phyloP scores from a whole-genome alignment of 1,284 basidiomycete genomes.

The Schizophyllum amplum region DNA sequence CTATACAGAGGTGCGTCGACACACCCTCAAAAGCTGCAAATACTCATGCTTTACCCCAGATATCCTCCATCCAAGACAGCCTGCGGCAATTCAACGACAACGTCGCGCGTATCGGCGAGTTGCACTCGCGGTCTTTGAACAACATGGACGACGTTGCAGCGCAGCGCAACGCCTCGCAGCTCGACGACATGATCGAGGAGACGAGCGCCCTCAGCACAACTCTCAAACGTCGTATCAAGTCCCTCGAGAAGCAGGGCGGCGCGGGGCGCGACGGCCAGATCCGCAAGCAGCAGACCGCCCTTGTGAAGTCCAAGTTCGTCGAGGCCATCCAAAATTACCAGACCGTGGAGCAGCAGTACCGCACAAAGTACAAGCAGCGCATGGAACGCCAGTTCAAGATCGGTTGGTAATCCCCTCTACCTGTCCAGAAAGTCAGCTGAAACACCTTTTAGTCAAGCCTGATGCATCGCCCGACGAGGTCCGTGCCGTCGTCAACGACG shows the following conservation, averaged over 20 bases:
- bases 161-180: constrained; percentile 52
- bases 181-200: constrained; percentile 71
- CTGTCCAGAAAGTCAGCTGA: constrained; percentile 2
- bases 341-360: constrained; percentile 87
- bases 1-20: constrained; percentile 57
- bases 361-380: constrained; percentile 89
- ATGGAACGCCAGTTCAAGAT: constrained; percentile 97
- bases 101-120: constrained; percentile 57
- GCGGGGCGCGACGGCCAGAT: constrained; percentile 73
- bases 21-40: background rate
- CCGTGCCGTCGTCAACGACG: constrained; percentile 79
- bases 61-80: constrained; percentile 67
- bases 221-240: constrained; percentile 75
- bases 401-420: constrained; percentile 35
- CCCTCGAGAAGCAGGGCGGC: constrained; percentile 65
- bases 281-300: constrained; percentile 75
- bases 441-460: constrained; percentile 66
- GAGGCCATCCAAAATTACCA: constrained; percentile 86
- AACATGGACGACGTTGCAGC: constrained; percentile 67
- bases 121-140: constrained; percentile 71
- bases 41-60: constrained; percentile 29
- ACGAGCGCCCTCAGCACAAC: constrained; percentile 69
- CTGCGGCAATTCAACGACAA: constrained; percentile 66
- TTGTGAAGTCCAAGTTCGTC: constrained; percentile 77
- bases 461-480: constrained; percentile 92